A percentile compares a stretch with the other conserved stretches of the same genome.
These are phyloP conservation scores for Daldinia vernicosa DNA, from an alignment of 495 filamentous ascomycete species.

Conservation along the genomic window DNA sequence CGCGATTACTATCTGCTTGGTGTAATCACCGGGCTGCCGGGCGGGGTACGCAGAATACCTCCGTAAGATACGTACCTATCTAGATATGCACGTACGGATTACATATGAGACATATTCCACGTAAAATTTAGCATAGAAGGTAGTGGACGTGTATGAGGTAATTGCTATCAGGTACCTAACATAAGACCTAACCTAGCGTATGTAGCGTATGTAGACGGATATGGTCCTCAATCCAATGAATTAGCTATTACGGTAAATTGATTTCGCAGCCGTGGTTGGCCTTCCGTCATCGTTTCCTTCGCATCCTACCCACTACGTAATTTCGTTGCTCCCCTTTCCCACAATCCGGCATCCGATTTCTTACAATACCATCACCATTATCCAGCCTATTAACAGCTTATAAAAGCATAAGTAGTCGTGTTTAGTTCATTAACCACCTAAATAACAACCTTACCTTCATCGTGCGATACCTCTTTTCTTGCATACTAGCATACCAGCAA, in stretches of 20 bases:
- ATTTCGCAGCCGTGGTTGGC: constrained; percentile 23
- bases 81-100: not conserved
- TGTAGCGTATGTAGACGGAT: not conserved
- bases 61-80: constrained; percentile 1
- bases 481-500: constrained; percentile 10
- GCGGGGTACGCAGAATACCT: not conserved
- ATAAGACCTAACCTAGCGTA: too few relatives aligned
- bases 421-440: not conserved
- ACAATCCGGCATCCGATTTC: constrained; percentile 25
- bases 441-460: constrained; percentile 6
- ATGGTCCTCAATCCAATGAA: constrained; percentile 3
- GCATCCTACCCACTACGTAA: constrained; percentile 31
- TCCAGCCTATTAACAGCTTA: not conserved
- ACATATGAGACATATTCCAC: not conserved
- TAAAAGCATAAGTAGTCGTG: not conserved
- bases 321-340: constrained; percentile 30
- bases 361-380: constrained; percentile 18
- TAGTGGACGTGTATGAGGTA: not conserved
- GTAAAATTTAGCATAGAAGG: not conserved
- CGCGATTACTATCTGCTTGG: not conserved
- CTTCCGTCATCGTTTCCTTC: constrained; percentile 17
- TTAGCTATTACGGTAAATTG: constrained; percentile 14
- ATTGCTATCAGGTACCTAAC: not conserved
- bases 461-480: constrained; percentile 10
- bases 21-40: constrained; percentile 1